These are phyloP conservation scores for Arbutus unedo DNA, from an alignment of 148 eudicot genomes.

Conservation along the genomic window DNA sequence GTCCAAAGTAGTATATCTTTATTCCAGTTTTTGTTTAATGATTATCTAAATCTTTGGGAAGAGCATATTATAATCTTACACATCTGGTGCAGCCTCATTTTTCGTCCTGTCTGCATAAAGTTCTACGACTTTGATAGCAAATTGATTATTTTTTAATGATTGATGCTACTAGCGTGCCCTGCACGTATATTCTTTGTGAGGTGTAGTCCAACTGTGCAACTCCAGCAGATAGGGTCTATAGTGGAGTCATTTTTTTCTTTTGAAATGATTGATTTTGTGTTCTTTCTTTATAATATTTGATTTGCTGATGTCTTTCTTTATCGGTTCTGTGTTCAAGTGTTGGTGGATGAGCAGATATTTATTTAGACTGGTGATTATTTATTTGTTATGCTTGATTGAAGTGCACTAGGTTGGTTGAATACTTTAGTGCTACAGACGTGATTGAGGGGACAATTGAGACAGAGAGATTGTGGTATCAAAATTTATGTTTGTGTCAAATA, in stretches of 20 bases:
- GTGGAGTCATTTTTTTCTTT: background rate
- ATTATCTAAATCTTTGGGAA: background rate
- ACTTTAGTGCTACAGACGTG: background rate
- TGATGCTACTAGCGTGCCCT: background rate
- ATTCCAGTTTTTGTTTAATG: background rate
- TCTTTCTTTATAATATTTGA: background rate
- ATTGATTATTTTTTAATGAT: background rate
- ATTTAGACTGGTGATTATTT: background rate
- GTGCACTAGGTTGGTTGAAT: background rate
- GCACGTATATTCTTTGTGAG: background rate
- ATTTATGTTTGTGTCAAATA: background rate
- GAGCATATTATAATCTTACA: background rate
- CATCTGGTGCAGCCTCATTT: background rate
- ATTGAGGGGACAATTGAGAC: background rate
- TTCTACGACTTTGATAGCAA: background rate
- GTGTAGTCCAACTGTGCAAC: background rate
- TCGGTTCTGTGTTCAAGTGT: background rate
- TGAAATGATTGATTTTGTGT: background rate
- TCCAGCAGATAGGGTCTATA: background rate
- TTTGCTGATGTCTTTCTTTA: background rate
- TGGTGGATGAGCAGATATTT: background rate
- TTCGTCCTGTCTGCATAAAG: background rate
- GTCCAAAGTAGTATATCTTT: background rate
- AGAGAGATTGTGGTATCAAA: background rate
- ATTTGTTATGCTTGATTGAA: background rate